A percentile compares a stretch with the other conserved stretches of the same genome.
phyloP scores from a whole-genome alignment of 1,284 basidiomycete species.

The Mycosarcoma maydis region DNA sequence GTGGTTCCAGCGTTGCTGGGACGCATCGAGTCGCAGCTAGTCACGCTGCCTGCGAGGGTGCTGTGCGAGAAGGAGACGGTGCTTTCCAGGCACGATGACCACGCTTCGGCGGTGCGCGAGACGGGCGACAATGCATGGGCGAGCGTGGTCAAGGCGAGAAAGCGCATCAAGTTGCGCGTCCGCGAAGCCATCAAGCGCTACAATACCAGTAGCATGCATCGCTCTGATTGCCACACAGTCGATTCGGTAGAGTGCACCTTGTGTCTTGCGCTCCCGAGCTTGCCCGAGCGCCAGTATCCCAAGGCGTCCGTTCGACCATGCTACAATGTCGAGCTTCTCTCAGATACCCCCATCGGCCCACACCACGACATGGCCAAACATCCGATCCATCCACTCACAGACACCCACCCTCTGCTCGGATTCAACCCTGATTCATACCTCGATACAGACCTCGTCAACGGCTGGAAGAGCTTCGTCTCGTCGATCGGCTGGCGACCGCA shows the following conservation, averaged over 20 bases:
- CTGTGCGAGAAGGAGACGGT: conserved; percentile 39
- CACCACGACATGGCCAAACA: not conserved
- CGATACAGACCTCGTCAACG: conserved; percentile 23
- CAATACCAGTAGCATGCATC: too few species aligned
- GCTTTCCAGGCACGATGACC: conserved; percentile 36
- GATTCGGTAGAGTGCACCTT: conserved; percentile 20
- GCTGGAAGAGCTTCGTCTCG: conserved; percentile 40
- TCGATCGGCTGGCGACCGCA: conserved; percentile 41
- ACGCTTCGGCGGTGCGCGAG: conserved; percentile 29
- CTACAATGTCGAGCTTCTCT: conserved; percentile 27
- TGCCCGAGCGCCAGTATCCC: conserved; percentile 42
- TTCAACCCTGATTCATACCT: conserved; percentile 19
- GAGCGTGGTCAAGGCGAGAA: conserved; percentile 31
- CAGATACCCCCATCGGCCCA: conserved; percentile 2
- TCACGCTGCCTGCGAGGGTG: conserved; percentile 8
- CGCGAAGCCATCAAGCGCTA: conserved; percentile 6
- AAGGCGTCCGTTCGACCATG: conserved; percentile 32
- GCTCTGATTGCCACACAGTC: not conserved
- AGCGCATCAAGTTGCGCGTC: conserved; percentile 29
- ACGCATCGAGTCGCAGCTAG: conserved; percentile 19
- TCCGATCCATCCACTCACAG: not conserved
- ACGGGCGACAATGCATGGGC: conserved; percentile 51
- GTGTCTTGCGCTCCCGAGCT: conserved; percentile 21
- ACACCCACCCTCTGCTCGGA: not conserved
- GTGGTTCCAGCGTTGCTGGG: conserved; percentile 17